Evolutionary conservation across 495 filamentous ascomycete genomes (phyloP), one percentile per base, ranked within the genome.

Genomic region (Xylaria scruposa): DNA sequence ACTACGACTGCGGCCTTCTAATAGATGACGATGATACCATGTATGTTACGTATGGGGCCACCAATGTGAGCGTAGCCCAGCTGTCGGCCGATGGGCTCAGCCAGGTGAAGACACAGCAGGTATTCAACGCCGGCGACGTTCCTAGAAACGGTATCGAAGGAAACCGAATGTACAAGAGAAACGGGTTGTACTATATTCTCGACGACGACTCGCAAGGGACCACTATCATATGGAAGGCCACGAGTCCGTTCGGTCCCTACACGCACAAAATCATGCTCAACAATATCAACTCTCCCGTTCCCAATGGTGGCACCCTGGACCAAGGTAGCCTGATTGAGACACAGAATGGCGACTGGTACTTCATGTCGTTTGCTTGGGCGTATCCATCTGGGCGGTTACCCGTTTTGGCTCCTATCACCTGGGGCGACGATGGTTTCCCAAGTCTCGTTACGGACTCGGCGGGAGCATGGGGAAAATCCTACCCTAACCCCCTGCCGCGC

Each of bases 1-100:
- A 87, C 72, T 90, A 91, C 73, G 88, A 91, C 75, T 82, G 79
- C 46, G 88, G 89, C 4, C 74, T 90, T 7, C 77, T 90, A 8
- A 80, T 91, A 70, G 87, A 89, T 67, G 84, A 89, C 60, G 83
- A 90, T 67, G 87, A 88, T 59, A 85, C 77, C 1, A 85, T 88
- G 82, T 90, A 89, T 71, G 85, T 90, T 15, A 42, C 38, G 9
- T 42, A 42, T 42, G 38, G 38, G 38, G 38, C 38, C 38, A 42
- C 38, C 38, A 42, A 42, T 3, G 38, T 42, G 10, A 42, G 38
- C 9, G 80, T 91, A 17, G 84, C 88, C 5, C 81, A 88, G 71
- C 80, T 91, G 1, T 82, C 83, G 12, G 38, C 72, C 0, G 87
- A 88, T 60, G 85, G 83, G 0, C 70, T 85, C 2, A 80, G 78